Conservation (phyloP, 352 stramenopile genomes). For the Globisporangium irregulare region DNA sequence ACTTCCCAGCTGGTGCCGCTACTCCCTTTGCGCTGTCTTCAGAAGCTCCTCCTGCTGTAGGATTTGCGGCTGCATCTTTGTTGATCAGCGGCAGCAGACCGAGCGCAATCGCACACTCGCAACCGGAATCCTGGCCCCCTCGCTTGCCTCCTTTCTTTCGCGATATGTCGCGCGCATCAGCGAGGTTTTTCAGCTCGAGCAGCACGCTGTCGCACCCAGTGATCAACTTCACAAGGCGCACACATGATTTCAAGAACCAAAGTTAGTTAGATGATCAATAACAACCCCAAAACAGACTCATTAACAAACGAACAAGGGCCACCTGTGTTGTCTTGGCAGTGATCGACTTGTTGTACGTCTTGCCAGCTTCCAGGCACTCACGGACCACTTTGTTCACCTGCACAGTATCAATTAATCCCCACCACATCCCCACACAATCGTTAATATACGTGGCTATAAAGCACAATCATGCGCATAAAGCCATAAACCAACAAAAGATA, state of each 20-base stretch:
- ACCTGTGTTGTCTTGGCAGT: conserved; percentile 73
- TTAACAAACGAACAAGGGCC: not conserved
- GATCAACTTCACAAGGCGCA: conserved; percentile 33
- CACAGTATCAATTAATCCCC: not conserved
- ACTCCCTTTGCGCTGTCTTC: conserved; percentile 5
- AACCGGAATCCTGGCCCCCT: conserved; percentile 32
- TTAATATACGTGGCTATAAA: not conserved
- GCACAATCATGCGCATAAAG: not conserved
- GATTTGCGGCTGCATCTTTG: conserved; percentile 17
- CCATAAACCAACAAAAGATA: not conserved
- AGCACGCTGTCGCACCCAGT: conserved; percentile 72
- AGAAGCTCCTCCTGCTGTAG: conserved; percentile 8
- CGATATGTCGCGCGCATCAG: conserved; percentile 47
- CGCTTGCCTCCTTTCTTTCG: conserved; percentile 33
- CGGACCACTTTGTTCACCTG: conserved; percentile 63
- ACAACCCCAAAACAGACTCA: not conserved
- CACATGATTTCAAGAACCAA: not conserved
- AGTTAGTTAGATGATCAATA: not conserved
- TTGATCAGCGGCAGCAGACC: conserved; percentile 49
- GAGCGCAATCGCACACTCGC: conserved; percentile 56
- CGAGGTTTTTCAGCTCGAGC: conserved; percentile 72
- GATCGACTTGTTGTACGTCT: conserved; percentile 87
- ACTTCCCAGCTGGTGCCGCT: conserved; percentile 2
- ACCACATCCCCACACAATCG: not conserved
- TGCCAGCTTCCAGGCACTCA: conserved; percentile 69